phyloP scores from a whole-genome alignment of 225 moss, liverwort and hornwort genomes.

The Polytrichum commune region DNA sequence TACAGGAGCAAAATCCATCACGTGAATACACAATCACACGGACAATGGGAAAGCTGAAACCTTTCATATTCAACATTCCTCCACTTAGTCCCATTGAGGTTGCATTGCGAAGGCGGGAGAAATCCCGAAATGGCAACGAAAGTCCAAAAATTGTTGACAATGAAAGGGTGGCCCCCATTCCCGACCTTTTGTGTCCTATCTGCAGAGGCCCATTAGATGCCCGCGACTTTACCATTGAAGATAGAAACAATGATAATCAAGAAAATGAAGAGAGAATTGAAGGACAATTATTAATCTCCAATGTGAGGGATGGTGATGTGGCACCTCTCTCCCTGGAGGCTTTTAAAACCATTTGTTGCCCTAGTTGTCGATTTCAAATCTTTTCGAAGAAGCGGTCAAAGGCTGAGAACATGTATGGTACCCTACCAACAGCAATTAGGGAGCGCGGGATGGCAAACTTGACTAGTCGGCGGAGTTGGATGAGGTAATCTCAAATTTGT shows the following conservation, averaged over 20 bases:
- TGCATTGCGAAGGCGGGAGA: constrained; percentile 11
- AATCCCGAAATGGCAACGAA: constrained; percentile 25
- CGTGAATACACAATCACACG: constrained; percentile 84
- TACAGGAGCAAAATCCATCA: constrained; percentile 83
- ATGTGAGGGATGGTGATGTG: not conserved
- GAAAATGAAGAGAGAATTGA: not conserved
- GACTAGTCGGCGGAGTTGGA: constrained; percentile 52
- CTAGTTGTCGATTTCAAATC: constrained; percentile 79
- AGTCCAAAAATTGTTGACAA: constrained; percentile 9
- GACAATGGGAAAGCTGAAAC: constrained; percentile 81
- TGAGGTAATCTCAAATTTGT: constrained; percentile 48
- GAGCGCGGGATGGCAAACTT: constrained; percentile 33
- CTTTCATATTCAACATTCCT: constrained; percentile 72
- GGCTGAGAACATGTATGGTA: constrained; percentile 25
- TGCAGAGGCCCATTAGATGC: constrained; percentile 72
- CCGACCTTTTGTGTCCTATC: constrained; percentile 68
- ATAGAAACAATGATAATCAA: too few relatives aligned
- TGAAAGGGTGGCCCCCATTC: not conserved
- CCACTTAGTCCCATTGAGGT: constrained; percentile 41
- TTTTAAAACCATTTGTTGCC: constrained; percentile 62
- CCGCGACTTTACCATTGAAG: constrained; percentile 25
- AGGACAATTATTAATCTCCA: constrained; percentile 1
- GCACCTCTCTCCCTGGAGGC: constrained; percentile 12
- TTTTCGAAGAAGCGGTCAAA: constrained; percentile 43
- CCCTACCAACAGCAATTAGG: constrained; percentile 56